Base-by-base conservation (phyloP, 2,329 filamentous ascomycete genomes). In the Beauveria varroae region DNA sequence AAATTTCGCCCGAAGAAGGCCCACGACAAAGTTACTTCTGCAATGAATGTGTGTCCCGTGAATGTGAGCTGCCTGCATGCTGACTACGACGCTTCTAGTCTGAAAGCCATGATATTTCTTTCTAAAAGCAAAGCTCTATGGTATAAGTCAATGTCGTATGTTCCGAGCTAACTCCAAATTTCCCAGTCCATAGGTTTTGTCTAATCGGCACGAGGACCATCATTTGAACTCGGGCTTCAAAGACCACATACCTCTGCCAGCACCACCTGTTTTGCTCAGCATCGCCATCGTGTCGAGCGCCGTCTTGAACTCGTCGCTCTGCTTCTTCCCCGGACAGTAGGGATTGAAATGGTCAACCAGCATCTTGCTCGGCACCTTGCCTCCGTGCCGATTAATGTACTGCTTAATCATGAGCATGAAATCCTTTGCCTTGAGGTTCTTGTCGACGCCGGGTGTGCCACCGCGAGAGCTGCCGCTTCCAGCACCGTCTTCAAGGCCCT, bases 301-400 rank as follows among this genome's bases (percentile, higher is more conserved):
- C 67, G 84, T 81, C 74, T 92, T 93, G 72, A 98, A 98, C 71
- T 92, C 88, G 20, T 85, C 83, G 57, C 87, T 88, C 63, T 90
- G 83, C 49, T 85, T 89, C 24, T 82, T 83, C 2, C 71, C 71
- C 0, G 74, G 73, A 70, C 91, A 96, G 68, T 86, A 89, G 16
- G 85, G 84, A 73, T 93, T 91, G 73, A 97, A 98, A 69, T 96
- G 91, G 68, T 96, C 90, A 26, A 96, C 89, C 50, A 97, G 75
- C 79, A 91, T 87, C 76, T 96, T 91, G 47, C 89, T 93, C 5
- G 90, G 86, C 6, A 90, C 90, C 40, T 84, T 82, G 3, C 92
- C 92, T 10, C 90, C 89, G 61, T 96, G 91, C 26, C 85, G 81
- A 50, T 82, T 80, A 65, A 98, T 86, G 67, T 92, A 98, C 47